Percentiles rank a stretch among this genome's conserved stretches.
phyloP scores from a whole-genome alignment of 192 early-diverging fungal species.

The Mortierella claussenii region DNA sequence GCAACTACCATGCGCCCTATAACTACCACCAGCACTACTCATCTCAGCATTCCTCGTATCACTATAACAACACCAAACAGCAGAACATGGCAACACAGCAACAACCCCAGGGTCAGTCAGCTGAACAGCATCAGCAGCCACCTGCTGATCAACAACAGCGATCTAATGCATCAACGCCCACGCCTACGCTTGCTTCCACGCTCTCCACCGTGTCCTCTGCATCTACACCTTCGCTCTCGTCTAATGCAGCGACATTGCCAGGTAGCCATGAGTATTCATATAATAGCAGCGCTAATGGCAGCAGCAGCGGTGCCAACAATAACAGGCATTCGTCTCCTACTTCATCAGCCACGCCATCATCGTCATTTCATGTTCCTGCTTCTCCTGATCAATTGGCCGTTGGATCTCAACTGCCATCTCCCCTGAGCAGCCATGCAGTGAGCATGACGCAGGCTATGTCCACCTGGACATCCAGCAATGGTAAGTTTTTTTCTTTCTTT shows the following conservation, averaged over 20 bases:
- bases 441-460: constrained; percentile 33
- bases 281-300: constrained; percentile 3
- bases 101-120: constrained; percentile 1
- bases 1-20: constrained; percentile 22
- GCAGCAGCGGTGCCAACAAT: neutral
- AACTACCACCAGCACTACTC: constrained; percentile 13
- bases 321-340: constrained; percentile 18
- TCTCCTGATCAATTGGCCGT: constrained; percentile 41
- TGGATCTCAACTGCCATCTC: constrained; percentile 1
- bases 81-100: constrained; percentile 8
- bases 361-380: constrained; percentile 39
- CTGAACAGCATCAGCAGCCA: constrained; percentile 4
- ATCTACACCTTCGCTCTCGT: constrained; percentile 43
- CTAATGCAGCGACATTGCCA: constrained; percentile 12
- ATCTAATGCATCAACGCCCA: constrained; percentile 42
- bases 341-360: constrained; percentile 7
- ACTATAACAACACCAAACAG: constrained; percentile 7
- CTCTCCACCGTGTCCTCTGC: constrained; percentile 37
- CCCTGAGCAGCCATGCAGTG: constrained; percentile 1
- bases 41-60: constrained; percentile 12
- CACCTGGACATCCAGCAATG: constrained; percentile 35
- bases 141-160: constrained; percentile 3
- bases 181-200: constrained; percentile 32
- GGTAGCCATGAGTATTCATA: constrained; percentile 25
- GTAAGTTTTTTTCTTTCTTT: constrained; percentile 8